Base-by-base conservation (phyloP, 208 protist genomes). In the Trypanosoma melophagium region DNA sequence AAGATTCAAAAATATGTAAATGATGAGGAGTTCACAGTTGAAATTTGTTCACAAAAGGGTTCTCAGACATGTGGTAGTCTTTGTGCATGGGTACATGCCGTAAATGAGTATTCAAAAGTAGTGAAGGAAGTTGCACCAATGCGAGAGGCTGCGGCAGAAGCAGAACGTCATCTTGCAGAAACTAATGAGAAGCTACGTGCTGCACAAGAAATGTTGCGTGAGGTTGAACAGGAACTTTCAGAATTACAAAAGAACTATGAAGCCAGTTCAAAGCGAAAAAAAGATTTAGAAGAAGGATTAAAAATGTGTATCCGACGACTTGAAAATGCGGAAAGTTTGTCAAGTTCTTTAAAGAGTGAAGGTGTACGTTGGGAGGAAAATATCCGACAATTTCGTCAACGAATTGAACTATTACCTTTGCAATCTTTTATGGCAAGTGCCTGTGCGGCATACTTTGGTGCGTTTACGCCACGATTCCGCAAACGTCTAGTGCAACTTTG, bases 61-160 rank as follows among this genome's bases (percentile, higher is more conserved):
- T 98, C 95, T 28, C 80, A 93, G 72, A 98, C 98, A 28, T 98
- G 96, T 55, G 93, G 86, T n/a, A 96, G 89, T 51, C 86, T 99
- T 14, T 99, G 97, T 62, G 86, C 89, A 60, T 99, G 98, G 98
- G 89, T 97, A 71, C 83, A 90, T 62, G 97, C 97, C n/a, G 92
- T 99, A 60, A 90, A 98, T 72, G 84, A 94, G 73, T 98, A 97
- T 79, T 94, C 91, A 61, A 90, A 97, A 63, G 95, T 98, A 25
- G 92, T 97, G n/a, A 98, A 98, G 83, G 80, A 95, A 68, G 96
- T 98, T 10, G 96, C 96, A 38, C 98, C 98, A 28, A 98, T 98
- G 80, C 84, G 92, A 45, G 79, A 87, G 54, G 86, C 88, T 3
- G 88, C 96, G n/a, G 92, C 81, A 17, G 89, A 97, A 65, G 94